Conservation (phyloP, 805 yeast genomes). For the Metschnikowia hibisci region DNA sequence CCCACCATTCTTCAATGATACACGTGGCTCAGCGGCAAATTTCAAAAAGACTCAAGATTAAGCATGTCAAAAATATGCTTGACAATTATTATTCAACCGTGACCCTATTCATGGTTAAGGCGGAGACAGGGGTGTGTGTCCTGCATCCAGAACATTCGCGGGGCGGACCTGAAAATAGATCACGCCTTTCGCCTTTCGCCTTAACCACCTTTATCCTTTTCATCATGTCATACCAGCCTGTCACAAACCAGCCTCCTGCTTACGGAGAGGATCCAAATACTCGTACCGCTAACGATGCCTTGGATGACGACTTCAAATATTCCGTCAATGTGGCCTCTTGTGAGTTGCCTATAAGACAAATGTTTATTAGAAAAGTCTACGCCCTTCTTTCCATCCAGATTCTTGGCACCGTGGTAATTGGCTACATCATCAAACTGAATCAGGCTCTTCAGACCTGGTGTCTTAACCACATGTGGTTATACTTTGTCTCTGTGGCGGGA, state of each 20-base stretch:
- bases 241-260: constrained; percentile 12
- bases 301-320: constrained; percentile 72
- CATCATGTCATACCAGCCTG: constrained; percentile 13
- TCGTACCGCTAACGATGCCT: constrained; percentile 15
- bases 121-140: too few species aligned
- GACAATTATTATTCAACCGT: too few species aligned
- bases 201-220: neutral
- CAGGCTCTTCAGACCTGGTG: constrained; percentile 51
- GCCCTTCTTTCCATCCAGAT: constrained; percentile 64
- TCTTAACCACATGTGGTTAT: constrained; percentile 53
- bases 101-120: too few species aligned
- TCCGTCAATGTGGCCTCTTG: constrained; percentile 74
- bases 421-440: constrained; percentile 46
- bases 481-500: constrained; percentile 53
- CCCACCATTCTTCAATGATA: too few species aligned
- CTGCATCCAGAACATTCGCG: neutral
- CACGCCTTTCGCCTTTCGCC: neutral
- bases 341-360: constrained; percentile 68
- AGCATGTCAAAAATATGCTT: too few species aligned
- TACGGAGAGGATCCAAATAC: constrained; percentile 16
- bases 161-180: neutral
- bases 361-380: constrained; percentile 77
- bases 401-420: constrained; percentile 55
- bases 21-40: too few species aligned
- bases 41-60: too few species aligned